Percentiles rank a stretch among this genome's conserved stretches.
These are phyloP conservation scores for Plasmopara halstedii DNA, from an alignment of 352 stramenopile species.

Conservation along the genomic window DNA sequence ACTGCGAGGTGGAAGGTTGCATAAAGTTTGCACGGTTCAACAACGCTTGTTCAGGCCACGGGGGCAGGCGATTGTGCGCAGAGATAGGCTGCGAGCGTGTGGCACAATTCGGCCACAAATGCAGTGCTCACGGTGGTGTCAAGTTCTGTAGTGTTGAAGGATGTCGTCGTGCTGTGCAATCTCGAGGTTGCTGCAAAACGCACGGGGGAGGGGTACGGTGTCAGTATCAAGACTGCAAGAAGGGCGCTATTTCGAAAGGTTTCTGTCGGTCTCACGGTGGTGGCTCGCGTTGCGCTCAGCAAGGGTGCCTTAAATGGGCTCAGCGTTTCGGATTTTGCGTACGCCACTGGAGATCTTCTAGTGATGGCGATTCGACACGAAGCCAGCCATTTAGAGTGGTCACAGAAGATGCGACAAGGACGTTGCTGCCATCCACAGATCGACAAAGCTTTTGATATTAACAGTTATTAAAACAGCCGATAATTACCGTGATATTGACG, in stretches of 20 bases:
- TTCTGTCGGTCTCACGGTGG: conserved; percentile 79
- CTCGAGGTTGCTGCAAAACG: conserved; percentile 79
- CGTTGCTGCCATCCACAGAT: conserved; percentile 2
- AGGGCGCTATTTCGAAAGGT: conserved; percentile 81
- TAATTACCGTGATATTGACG: too few species aligned
- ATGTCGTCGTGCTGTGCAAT: conserved; percentile 71
- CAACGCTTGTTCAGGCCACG: conserved; percentile 65
- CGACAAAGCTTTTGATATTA: neutral
- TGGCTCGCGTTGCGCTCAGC: conserved; percentile 63
- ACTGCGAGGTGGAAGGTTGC: conserved; percentile 56
- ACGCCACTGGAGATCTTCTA: conserved; percentile 48
- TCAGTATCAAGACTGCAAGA: conserved; percentile 64
- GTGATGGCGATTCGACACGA: conserved; percentile 5
- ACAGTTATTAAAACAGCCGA: too few species aligned
- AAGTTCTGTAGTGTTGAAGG: conserved; percentile 68
- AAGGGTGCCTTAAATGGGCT: conserved; percentile 64
- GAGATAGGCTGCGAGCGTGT: conserved; percentile 60
- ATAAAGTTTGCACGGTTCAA: conserved; percentile 78
- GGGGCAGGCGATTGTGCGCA: conserved; percentile 61
- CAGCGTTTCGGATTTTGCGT: conserved; percentile 70
- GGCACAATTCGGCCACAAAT: conserved; percentile 76
- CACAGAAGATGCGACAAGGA: neutral
- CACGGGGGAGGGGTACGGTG: conserved; percentile 82
- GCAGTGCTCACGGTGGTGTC: conserved; percentile 65
- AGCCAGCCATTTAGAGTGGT: conserved; percentile 2